Percentiles rank a stretch among this genome's conserved stretches.
These are phyloP conservation scores for Curvularia eragrostidis DNA, from an alignment of 2,329 filamentous ascomycete species.

Conservation along the genomic window DNA sequence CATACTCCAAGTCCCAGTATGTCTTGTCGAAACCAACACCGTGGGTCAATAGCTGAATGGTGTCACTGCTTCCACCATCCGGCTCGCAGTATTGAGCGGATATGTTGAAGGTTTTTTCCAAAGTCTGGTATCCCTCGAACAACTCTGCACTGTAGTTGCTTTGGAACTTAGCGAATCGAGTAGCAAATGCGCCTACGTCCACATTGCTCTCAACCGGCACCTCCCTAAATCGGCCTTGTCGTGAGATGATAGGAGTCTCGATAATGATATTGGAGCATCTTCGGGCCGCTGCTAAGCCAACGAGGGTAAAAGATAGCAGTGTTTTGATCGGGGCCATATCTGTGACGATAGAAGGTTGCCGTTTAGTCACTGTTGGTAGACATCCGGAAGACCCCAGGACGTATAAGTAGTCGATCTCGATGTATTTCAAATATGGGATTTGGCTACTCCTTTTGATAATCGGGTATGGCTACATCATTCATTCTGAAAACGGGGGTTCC, in stretches of 20 bases:
- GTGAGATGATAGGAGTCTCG: constrained; percentile 61
- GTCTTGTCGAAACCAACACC: constrained; percentile 63
- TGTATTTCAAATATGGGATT: not conserved
- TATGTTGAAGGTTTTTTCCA: constrained; percentile 63
- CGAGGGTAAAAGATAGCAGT: constrained; percentile 26
- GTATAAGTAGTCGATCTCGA: not conserved
- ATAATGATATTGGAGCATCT: constrained; percentile 62
- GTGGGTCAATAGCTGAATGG: constrained; percentile 59
- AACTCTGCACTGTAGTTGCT: constrained; percentile 57
- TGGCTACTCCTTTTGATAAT: not conserved
- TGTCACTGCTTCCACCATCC: constrained; percentile 46
- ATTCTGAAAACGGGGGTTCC: not conserved
- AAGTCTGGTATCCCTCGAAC: constrained; percentile 58
- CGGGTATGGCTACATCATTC: constrained; percentile 1
- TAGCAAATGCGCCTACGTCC: constrained; percentile 63
- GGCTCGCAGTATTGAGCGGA: constrained; percentile 68
- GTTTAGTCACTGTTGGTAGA: not conserved
- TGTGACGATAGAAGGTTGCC: not conserved
- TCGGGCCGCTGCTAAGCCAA: constrained; percentile 30
- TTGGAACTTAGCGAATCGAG: constrained; percentile 23
- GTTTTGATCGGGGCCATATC: constrained; percentile 21
- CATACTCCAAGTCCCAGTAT: constrained; percentile 67
- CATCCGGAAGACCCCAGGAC: not conserved
- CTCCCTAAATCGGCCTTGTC: constrained; percentile 62
- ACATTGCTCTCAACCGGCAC: constrained; percentile 59